Evolutionary conservation across 1,284 basidiomycete species (phyloP).

Genomic region (Ceratobasidium sp.): DNA sequence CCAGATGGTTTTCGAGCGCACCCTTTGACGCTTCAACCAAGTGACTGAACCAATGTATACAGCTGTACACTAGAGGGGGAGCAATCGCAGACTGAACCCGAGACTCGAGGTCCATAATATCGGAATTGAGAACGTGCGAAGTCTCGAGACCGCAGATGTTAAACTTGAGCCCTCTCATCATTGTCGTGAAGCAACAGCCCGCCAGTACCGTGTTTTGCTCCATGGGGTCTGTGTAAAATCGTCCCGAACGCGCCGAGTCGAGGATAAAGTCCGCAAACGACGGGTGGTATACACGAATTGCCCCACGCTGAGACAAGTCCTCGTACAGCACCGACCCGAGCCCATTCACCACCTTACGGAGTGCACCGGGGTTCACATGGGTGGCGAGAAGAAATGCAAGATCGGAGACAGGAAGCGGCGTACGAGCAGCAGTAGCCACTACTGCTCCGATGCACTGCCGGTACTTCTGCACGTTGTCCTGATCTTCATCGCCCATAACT

Average conservation of each 20-base stretch:
- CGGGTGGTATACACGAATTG: slow-evolving; percentile 34
- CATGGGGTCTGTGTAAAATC: slow-evolving; percentile 11
- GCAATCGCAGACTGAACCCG: background rate
- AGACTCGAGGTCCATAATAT: background rate
- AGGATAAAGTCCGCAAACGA: slow-evolving; percentile 44
- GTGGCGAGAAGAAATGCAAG: background rate
- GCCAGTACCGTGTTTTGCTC: slow-evolving; percentile 22
- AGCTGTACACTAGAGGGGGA: slow-evolving; percentile 8
- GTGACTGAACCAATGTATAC: slow-evolving; percentile 18
- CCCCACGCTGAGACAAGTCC: background rate
- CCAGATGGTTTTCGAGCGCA: background rate
- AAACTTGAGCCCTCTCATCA: slow-evolving; percentile 7
- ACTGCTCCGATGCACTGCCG: slow-evolving; percentile 5
- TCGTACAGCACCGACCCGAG: slow-evolving; percentile 40
- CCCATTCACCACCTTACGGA: background rate
- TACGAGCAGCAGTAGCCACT: background rate
- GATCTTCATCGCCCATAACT: background rate
- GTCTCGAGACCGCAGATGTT: slow-evolving; percentile 29
- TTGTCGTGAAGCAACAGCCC: slow-evolving; percentile 11
- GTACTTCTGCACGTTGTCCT: background rate
- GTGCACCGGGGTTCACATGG: background rate
- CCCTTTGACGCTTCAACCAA: background rate
- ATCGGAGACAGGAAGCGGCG: background rate
- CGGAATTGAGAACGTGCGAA: background rate
- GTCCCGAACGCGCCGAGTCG: slow-evolving; percentile 13